Evolutionary conservation across 441 rosid genomes (phyloP), one percentile per base, ranked within the genome.

Genomic region (Syzygium syzygioides): DNA sequence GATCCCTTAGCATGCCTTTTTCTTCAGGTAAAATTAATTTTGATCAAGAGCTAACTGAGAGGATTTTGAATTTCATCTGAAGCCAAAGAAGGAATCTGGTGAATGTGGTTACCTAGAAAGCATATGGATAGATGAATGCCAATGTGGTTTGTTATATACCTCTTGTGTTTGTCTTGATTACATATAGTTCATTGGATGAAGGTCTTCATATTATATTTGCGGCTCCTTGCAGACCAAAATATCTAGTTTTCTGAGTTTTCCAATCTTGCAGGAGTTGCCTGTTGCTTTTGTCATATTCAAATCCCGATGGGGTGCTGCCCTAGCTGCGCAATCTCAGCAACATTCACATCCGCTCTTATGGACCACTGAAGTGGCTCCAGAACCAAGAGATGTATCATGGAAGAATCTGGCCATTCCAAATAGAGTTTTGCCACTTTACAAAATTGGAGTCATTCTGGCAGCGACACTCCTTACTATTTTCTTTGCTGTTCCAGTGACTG

Each of bases 401-500:
- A 95, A 94, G 83, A 95, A 93, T 89, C 94, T 97, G 86, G 91
- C 95, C 86, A 92, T 95, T 90, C 93, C 96, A 30, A 89, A 91
- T 87, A 93, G 90, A 88, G n/a, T 92, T 28, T 90, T 94, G 91
- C 96, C 94, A 10, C 92, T 97, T 87, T 83, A 93, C 94, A 95
- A 94, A 90, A 91, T 94, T 32, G 95, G 94, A 85, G 97, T 94
- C 86, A 86, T 96, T 85, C 92, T 95, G 91, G 96, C 93, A 87
- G 97, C 98, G 54, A 91, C 97, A 57, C 92, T 97, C 89, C 96
- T 95, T 57, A 95, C 98, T 30, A 86, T 96, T 88, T 98, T 98
- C 95, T 96, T 98, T 90, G 95, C 98, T 86, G 93, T 95, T 91
- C 98, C 97, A 9, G 99, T 96, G 87, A 94, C 99, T 84, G 98